phyloP scores from a whole-genome alignment of 345 rosid species.

The Euclidium syriacum region DNA sequence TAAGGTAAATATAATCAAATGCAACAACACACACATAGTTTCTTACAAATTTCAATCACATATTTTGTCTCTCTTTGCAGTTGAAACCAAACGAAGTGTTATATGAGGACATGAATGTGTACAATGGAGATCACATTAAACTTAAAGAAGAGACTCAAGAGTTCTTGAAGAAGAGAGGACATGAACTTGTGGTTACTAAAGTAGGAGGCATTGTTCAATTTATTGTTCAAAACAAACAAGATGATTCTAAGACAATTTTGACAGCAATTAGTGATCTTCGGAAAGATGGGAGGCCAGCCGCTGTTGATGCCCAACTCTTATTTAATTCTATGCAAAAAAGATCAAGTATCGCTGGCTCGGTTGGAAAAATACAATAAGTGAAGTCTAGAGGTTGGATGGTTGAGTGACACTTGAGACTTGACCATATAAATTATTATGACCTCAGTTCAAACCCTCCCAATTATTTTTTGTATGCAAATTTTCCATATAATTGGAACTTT shows the following conservation, averaged over 20 bases:
- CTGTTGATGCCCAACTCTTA: no score
- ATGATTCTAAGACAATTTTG: conserved; percentile 37
- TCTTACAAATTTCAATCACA: neutral
- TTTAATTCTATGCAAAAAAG: no score
- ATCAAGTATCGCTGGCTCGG: no score
- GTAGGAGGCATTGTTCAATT: conserved; percentile 71
- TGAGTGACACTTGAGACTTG: no score
- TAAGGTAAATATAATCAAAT: conserved; percentile 37
- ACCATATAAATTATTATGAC: no score
- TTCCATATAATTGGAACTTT: no score
- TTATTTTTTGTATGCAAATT: no score
- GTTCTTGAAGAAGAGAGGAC: conserved; percentile 53
- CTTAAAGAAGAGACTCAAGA: conserved; percentile 49
- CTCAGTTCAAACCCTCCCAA: no score
- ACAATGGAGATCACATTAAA: conserved; percentile 75
- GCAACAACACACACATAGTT: neutral
- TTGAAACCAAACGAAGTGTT: conserved; percentile 59
- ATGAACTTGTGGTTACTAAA: conserved; percentile 39
- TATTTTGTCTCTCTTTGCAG: conserved; percentile 31
- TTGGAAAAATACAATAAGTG: no score
- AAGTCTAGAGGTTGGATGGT: no score
- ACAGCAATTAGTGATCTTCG: conserved; percentile 77
- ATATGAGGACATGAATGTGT: conserved; percentile 62
- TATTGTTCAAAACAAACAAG: conserved; percentile 38
- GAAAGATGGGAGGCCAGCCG: conserved; percentile 81